These are phyloP conservation scores for Passiflora organensis DNA, from an alignment of 345 rosid species.

Conservation along the genomic window DNA sequence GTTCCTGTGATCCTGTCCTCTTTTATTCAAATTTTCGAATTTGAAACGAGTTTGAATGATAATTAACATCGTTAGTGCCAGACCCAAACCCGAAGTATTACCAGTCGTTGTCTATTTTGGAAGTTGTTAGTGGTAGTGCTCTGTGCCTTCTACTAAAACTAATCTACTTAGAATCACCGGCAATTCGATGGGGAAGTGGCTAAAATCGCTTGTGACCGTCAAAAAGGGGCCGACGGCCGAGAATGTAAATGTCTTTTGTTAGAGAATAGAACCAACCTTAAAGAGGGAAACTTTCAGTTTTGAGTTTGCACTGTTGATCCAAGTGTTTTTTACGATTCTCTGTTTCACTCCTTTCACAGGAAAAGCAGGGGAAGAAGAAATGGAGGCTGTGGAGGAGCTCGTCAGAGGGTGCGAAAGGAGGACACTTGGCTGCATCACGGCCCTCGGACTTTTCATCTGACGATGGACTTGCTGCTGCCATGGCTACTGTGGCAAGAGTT, in stretches of 20 bases:
- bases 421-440: slow-evolving; percentile 40
- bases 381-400: slow-evolving; percentile 90
- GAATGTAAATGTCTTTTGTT: slow-evolving; percentile 34
- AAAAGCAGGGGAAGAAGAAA: slow-evolving; percentile 56
- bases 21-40: slow-evolving; percentile 42
- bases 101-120: not conserved
- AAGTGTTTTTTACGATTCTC: not conserved
- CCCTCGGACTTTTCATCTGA: slow-evolving; percentile 45
- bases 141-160: not conserved
- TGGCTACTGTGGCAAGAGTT: slow-evolving; percentile 74
- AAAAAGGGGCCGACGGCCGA: slow-evolving; percentile 37
- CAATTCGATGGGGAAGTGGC: slow-evolving; percentile 48
- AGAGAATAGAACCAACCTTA: no score
- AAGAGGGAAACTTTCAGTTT: no score
- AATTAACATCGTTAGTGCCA: no score
- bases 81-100: not conserved
- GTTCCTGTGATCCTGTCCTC: not conserved
- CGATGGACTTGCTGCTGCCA: slow-evolving; percentile 52
- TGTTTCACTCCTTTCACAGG: slow-evolving; percentile 25
- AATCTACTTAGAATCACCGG: not conserved
- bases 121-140: not conserved
- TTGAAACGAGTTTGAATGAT: slow-evolving; percentile 28
- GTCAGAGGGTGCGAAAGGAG: slow-evolving; percentile 58
- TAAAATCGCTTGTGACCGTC: slow-evolving; percentile 49
- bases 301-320: not conserved